A percentile compares a stretch with the other conserved stretches of the same genome.
Conservation (phyloP, 1,284 basidiomycete genomes). For the Apiotrichum sp. region DNA sequence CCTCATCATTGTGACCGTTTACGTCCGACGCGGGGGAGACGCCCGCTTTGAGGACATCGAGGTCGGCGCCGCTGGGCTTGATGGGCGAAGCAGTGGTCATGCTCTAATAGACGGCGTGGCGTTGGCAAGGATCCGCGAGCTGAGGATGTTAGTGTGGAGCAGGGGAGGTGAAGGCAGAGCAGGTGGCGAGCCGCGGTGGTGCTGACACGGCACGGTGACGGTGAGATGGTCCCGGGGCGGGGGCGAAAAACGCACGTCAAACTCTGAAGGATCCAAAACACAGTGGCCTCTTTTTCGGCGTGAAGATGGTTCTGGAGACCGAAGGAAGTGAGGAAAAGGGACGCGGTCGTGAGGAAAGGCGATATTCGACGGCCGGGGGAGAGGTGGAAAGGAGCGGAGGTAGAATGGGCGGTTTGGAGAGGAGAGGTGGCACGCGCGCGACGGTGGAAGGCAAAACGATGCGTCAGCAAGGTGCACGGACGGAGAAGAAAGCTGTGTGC, state of each 20-base stretch:
- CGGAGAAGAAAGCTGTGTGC: background rate
- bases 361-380: too few species aligned
- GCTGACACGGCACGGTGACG: too few species aligned
- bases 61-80: constrained; percentile 25
- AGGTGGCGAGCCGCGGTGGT: background rate
- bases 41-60: constrained; percentile 20
- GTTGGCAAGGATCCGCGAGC: constrained; percentile 17
- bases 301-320: background rate
- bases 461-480: constrained; percentile 3
- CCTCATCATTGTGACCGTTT: constrained; percentile 39
- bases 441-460: background rate
- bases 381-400: too few species aligned
- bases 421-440: too few species aligned
- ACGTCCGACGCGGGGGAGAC: constrained; percentile 13
- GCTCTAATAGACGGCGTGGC: constrained; percentile 8
- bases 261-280: constrained; percentile 9
- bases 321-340: background rate
- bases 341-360: background rate
- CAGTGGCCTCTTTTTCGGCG: background rate
- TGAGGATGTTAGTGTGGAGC: background rate
- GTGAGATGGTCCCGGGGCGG: background rate
- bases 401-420: too few species aligned
- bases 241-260: constrained; percentile 7
- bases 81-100: constrained; percentile 30
- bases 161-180: background rate